Evolutionary conservation across 371 early-diverging fungal species (phyloP), one percentile per base, ranked within the genome.

Genomic region (Rhizopus sp.): DNA sequence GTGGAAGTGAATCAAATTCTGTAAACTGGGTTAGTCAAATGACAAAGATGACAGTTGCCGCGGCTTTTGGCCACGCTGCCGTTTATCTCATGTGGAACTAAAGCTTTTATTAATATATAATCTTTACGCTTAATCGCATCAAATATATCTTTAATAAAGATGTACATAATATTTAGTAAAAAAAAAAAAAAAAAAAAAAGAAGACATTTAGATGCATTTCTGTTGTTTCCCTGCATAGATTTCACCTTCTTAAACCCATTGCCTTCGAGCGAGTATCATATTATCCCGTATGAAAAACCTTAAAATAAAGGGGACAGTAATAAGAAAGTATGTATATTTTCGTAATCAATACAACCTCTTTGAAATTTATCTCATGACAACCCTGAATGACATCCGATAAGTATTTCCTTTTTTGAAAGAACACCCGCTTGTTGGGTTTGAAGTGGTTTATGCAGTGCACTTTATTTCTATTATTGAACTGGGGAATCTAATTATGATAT

Each of bases 401-500:
- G 37, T 53, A 40, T 47, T 17, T 49, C 50, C 37, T 37, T 38
- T 39, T 37, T 47, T 39, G 30, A 46, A 46, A 55, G 17, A 31
- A 48, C 23, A 23, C 23, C 23, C 23, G 23, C 23, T 23, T 23
- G 23, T 23, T 23, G 23, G 23, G 23, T 23, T 23, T 23, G 2
- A 23, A 23, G 23, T 23, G 23, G 23, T 23, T 23, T 23, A 23
- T 23, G 23, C 23, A 23, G 23, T 23, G 23, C 23, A 23, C 23
- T 23, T 23, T 23, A 48, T 31, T 48, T 17, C 48, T 48, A 31
- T 32, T 31, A 32, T 9, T 50, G 32, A 13, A 32, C 5, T 12
- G 29, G 16, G 2, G 41, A 45, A 23, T 56, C 9, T 45, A 66
- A 47, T 60, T 66, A 53, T 7, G 46, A 46, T 29, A 80, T 73